Evolutionary conservation across 164 flowering plant genomes (phyloP), one percentile per base, ranked within the genome.

Genomic region (Vitis vinifera): DNA sequence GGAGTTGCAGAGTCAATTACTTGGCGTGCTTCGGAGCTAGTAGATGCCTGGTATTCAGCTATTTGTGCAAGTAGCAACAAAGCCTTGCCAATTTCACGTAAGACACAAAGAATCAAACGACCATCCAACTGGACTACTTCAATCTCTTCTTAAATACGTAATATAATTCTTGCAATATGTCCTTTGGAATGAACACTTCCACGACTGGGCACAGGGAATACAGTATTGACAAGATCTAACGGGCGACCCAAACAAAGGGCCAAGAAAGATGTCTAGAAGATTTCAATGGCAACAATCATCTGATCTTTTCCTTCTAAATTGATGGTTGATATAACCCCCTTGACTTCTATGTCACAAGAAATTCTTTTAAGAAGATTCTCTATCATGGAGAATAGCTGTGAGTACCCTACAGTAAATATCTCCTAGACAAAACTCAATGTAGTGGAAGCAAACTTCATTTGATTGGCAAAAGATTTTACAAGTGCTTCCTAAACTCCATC

Each of bases 341-440:
- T 93, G 68, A 90, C 92, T 76, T 90, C 97, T 62, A 97, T 93
- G 70, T 95, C 98, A 51, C 81, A 89, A 29, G 96, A 85, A 71
- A 93, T 89, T 82, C 94, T 86, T 77, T 95, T 97, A 66, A 95
- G 90, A 66, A 91, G 87, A 83, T 89, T 90, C 68, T 91, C 94
- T 37, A 90, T 78, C 90, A 84, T 88, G 6, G 97, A 73, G 27
- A 78, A 81, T 55, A 95, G 90, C 75, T 93, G 93, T 31, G 98
- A 96, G 68, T 95, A 93, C n/a, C 97, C 99, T 57, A 70, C 62
- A 10, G 94, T 91, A 65, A 93, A 89, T 51, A 84, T 89, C 71
- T 93, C 98, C 77, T 93, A 93, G 15, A 95, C 96, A 88, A 95
- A 95, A 82, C 98, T 95, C 76, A 97, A 95, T 62, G 94, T 84